A percentile compares a stretch with the other conserved stretches of the same genome.
Conservation (phyloP, 2,329 filamentous ascomycete genomes). For the Beauveria medogensis region DNA sequence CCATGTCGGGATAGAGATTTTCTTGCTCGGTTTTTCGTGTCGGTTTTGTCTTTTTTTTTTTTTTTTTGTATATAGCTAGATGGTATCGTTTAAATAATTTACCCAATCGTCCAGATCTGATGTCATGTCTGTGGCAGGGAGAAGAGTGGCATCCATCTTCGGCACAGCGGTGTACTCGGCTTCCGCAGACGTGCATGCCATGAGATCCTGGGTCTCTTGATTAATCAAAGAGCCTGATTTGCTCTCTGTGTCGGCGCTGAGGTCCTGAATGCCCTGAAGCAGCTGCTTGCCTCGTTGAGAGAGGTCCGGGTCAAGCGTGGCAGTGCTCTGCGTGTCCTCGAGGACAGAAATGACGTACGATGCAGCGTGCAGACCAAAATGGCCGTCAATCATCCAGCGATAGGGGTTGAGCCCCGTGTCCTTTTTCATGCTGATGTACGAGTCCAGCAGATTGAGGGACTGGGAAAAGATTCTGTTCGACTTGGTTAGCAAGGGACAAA, state of each 20-base stretch:
- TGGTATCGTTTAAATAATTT: neutral
- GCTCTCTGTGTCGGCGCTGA: neutral
- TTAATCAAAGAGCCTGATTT: neutral
- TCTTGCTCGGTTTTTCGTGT: too few relatives aligned
- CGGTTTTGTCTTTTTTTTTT: too few relatives aligned
- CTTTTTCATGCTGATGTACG: neutral
- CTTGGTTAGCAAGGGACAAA: neutral
- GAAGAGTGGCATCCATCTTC: neutral
- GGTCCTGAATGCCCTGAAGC: neutral
- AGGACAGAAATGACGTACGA: neutral
- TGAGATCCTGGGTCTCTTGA: neutral
- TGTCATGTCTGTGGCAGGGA: neutral
- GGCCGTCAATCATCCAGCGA: neutral
- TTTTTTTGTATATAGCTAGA: neutral
- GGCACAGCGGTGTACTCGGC: neutral
- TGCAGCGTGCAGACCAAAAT: neutral
- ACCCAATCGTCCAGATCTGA: neutral
- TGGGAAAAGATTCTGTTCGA: neutral
- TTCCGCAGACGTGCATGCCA: neutral
- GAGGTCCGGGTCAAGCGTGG: neutral
- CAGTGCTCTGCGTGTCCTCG: neutral
- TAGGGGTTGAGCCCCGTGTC: neutral
- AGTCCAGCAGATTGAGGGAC: neutral
- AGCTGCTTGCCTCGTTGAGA: neutral
- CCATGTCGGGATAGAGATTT: neutral